Percentiles rank a stretch among this genome's conserved stretches.
Conservation (phyloP, 257 asterid genomes). For the Solanum peruvianum region DNA sequence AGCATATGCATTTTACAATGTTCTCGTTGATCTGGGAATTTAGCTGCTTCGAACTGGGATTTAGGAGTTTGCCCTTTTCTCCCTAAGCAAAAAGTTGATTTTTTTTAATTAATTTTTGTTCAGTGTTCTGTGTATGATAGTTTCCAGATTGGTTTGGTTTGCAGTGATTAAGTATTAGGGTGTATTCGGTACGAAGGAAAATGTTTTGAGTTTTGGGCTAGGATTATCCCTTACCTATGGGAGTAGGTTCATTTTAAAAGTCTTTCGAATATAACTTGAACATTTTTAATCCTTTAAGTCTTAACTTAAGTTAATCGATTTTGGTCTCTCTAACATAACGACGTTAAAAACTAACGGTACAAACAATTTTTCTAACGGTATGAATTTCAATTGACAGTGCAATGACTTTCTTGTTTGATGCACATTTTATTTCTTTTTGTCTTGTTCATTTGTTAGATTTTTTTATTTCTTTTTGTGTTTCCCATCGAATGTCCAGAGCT, state of each 20-base stretch:
- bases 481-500: too few species aligned
- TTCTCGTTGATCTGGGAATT: not conserved
- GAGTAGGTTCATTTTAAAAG: not conserved
- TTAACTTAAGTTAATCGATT: not conserved
- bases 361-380: not conserved
- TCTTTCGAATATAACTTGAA: not conserved
- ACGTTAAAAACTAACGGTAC: not conserved
- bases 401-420: not conserved
- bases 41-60: not conserved
- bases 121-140: not conserved
- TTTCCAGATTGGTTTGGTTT: not conserved
- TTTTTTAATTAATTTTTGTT: not conserved
- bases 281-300: not conserved
- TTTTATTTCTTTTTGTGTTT: too few species aligned
- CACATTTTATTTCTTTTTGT: not conserved
- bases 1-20: not conserved
- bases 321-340: not conserved
- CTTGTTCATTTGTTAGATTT: not conserved
- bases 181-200: not conserved
- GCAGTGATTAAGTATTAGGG: not conserved
- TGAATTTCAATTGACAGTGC: not conserved
- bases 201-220: not conserved
- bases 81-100: not conserved
- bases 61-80: not conserved
- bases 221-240: not conserved